phyloP scores from a whole-genome alignment of 2,329 filamentous ascomycete genomes.

The Aspergillus tanneri region DNA sequence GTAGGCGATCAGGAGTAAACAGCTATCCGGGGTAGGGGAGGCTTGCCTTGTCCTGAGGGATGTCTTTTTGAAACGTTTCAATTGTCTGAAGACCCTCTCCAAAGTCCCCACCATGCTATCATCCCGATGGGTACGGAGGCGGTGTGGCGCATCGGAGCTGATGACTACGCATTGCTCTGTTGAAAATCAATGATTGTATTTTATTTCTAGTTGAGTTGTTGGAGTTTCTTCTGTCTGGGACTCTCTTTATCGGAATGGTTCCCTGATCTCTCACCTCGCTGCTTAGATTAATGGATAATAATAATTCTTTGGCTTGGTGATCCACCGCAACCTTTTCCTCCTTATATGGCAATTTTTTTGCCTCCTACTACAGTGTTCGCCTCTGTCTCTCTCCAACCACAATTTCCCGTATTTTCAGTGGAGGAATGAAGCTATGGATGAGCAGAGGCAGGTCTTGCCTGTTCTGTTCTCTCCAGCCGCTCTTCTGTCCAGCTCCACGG shows the following conservation, averaged over 20 bases:
- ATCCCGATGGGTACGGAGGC: conserved; percentile 2
- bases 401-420: background rate
- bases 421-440: conserved; percentile 44
- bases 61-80: conserved; percentile 28
- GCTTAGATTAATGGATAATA: no score
- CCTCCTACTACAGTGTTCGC: background rate
- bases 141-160: conserved; percentile 1
- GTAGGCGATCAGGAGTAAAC: background rate
- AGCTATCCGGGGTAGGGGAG: background rate
- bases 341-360: background rate
- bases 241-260: no score
- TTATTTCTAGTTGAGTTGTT: no score
- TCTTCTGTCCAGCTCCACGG: conserved; percentile 28
- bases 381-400: background rate
- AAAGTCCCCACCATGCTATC: conserved; percentile 20
- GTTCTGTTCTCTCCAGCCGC: conserved; percentile 40
- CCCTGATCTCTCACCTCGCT: no score
- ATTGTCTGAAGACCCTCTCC: conserved; percentile 11
- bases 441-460: conserved; percentile 41
- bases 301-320: no score
- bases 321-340: background rate
- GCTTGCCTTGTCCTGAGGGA: background rate
- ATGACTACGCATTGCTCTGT: background rate
- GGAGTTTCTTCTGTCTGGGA: no score
- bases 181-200: no score